Percentiles rank a stretch among this genome's conserved stretches.
phyloP scores from a whole-genome alignment of 2,329 filamentous ascomycete species.

The Talaromyces atroroseus region DNA sequence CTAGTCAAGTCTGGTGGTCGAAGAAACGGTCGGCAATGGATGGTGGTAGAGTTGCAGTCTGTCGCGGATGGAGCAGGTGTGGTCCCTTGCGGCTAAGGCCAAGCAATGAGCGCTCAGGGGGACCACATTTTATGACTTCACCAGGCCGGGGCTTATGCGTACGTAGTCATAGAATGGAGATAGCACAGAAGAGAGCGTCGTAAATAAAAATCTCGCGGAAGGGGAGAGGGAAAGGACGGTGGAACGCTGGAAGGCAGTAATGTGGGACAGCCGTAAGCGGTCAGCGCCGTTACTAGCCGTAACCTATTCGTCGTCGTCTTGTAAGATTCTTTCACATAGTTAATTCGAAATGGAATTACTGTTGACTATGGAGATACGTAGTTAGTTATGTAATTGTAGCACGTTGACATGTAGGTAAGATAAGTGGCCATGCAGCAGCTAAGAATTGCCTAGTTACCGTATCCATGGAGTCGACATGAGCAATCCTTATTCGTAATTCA shows the following conservation, averaged over 20 bases:
- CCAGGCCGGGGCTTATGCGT: not conserved
- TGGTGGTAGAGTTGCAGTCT: not conserved
- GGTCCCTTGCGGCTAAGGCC: slow-evolving; percentile 10
- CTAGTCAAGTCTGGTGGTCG: not conserved
- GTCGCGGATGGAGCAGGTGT: not conserved
- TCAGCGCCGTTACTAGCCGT: not conserved
- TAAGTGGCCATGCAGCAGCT: too few relatives aligned
- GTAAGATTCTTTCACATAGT: too few relatives aligned
- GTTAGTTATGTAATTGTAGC: too few relatives aligned
- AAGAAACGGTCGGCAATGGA: not conserved
- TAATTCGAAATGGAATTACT: too few relatives aligned
- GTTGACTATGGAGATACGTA: too few relatives aligned
- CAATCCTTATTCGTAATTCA: too few relatives aligned
- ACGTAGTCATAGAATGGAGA: not conserved
- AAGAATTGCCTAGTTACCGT: too few relatives aligned
- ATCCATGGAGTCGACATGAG: too few relatives aligned
- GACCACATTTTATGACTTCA: slow-evolving; percentile 11
- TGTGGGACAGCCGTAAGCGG: not conserved
- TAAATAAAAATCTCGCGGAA: not conserved
- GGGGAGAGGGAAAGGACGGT: not conserved
- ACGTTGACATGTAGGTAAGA: too few relatives aligned
- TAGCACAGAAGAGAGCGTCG: not conserved
- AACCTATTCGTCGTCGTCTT: too few relatives aligned
- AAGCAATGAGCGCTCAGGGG: slow-evolving; percentile 2
- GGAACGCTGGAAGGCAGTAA: not conserved